Base-by-base conservation (phyloP, 2,329 filamentous ascomycete species). In the Penicillium paneum region DNA sequence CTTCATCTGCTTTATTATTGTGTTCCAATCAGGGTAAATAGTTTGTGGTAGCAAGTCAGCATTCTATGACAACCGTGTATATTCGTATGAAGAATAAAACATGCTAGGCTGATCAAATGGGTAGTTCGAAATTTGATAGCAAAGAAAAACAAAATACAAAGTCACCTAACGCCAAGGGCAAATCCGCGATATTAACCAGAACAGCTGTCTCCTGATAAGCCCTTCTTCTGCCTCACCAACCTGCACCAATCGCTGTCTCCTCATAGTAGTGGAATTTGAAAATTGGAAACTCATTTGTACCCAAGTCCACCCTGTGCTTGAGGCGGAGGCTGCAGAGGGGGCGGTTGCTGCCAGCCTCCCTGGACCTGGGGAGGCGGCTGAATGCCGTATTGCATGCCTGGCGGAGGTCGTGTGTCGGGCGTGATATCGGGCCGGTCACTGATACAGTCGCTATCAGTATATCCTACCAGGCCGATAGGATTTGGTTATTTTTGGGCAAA, bases 401-500 rank as follows among this genome's bases (percentile, higher is more conserved):
- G 59, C 5, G 71, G 71, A 19, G 71, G 71, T 31, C 69, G 53
- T 17, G 71, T 74, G 1, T 69, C 62, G 11, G 71, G 71, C 3
- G 66, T 74, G 29, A 74, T 73, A 52, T 74, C 71, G 35, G 71
- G 70, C 3, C 71, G 71, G 44, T 70, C 68, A 39, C 71, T 74
- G 26, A 1, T 17, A 6, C 0, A 21, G 19, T 31, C 28, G 21
- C n/a, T 42, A 31, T 58, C 28, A 55, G 54, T 52, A 49, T 28
- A 21, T 28, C 6, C 11, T 17, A 17, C n/a, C 38, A 24, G 19
- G 7, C 15, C 1, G 15, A 28, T 34, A 44, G 10, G 12, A 44
- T 40, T 7, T 31, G 35, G 19, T 10, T 8, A 7, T 41, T 8
- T 39, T 6, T 24, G 35, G 31, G 19, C 19, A 28, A 12, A 29